Evolutionary conservation across 2,329 filamentous ascomycete species (phyloP).

Genomic region (Colletotrichum shisoi): DNA sequence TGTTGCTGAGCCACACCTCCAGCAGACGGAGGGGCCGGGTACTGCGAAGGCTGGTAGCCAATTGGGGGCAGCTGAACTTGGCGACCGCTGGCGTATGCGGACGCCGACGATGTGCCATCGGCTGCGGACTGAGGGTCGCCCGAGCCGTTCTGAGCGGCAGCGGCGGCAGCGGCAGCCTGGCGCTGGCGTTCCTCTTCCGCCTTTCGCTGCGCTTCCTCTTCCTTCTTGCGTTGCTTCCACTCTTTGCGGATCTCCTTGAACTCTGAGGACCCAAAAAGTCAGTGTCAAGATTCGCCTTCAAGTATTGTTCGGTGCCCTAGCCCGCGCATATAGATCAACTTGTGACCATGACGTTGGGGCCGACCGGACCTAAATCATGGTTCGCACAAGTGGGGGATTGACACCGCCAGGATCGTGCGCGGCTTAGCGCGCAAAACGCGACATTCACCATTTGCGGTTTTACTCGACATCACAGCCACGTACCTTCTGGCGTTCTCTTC

Average conservation of each 20-base stretch:
- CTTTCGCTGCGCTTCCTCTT: conserved; percentile 90
- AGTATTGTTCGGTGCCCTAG: conserved; percentile 45
- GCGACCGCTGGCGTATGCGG: conserved; percentile 65
- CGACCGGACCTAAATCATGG: conserved; percentile 10
- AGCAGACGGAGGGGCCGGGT: conserved; percentile 67
- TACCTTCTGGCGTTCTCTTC: conserved; percentile 98
- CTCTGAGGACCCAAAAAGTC: conserved; percentile 64
- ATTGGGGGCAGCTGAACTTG: conserved; percentile 76
- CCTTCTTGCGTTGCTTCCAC: conserved; percentile 99
- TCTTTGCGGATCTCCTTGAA: conserved; percentile 99
- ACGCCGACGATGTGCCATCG: conserved; percentile 63
- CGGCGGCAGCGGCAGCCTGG: conserved; percentile 52
- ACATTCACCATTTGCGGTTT: neutral
- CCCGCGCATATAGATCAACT: conserved; percentile 59
- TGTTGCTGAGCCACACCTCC: conserved; percentile 59
- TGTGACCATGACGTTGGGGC: conserved; percentile 39
- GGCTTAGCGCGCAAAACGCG: neutral
- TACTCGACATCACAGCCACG: conserved; percentile 45
- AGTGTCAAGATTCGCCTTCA: conserved; percentile 38
- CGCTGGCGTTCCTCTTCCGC: conserved; percentile 85
- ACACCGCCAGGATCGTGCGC: neutral
- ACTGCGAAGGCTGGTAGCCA: conserved; percentile 73
- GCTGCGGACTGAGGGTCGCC: conserved; percentile 57
- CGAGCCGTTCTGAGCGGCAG: conserved; percentile 63
- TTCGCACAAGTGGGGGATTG: neutral